Evolutionary conservation across 2,329 filamentous ascomycete species (phyloP).

Genomic region (Elsinoe necatrix): DNA sequence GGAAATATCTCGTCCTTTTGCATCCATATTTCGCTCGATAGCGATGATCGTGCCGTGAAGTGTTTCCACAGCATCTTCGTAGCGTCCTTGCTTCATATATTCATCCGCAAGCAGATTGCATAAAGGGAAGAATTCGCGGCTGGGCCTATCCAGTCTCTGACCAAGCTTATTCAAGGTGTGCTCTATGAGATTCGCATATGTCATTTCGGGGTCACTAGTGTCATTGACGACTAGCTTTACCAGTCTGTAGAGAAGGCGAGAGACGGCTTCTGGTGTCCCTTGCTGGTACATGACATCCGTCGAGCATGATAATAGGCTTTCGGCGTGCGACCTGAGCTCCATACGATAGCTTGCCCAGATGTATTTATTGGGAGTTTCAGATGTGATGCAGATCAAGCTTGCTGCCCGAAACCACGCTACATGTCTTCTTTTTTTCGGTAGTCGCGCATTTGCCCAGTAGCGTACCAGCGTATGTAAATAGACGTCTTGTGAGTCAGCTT

Average conservation of each 20-base stretch:
- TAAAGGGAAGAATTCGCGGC: not conserved
- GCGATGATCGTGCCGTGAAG: not conserved
- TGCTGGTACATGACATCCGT: not conserved
- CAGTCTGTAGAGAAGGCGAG: not conserved
- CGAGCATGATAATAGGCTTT: not conserved
- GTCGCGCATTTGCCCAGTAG: not conserved
- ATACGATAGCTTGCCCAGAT: not conserved
- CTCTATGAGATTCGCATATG: not conserved
- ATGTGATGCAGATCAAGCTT: not conserved
- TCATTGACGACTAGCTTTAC: not conserved
- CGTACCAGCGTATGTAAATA: not conserved
- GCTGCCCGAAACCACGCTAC: not conserved
- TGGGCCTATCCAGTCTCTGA: not conserved
- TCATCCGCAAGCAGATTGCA: not conserved
- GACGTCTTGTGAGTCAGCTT: not conserved
- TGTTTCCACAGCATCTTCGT: not conserved
- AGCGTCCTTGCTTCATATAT: not conserved
- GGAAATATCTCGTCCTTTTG: not conserved
- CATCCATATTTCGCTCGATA: not conserved
- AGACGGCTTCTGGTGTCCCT: not conserved
- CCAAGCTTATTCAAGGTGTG: not conserved
- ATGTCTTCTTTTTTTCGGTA: not conserved
- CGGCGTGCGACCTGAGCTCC: not conserved
- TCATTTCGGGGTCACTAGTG: not conserved
- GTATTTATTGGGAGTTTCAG: not conserved